These are phyloP conservation scores for Pneumocystis murina DNA, from an alignment of 1,139 yeast species.

Conservation along the genomic window DNA sequence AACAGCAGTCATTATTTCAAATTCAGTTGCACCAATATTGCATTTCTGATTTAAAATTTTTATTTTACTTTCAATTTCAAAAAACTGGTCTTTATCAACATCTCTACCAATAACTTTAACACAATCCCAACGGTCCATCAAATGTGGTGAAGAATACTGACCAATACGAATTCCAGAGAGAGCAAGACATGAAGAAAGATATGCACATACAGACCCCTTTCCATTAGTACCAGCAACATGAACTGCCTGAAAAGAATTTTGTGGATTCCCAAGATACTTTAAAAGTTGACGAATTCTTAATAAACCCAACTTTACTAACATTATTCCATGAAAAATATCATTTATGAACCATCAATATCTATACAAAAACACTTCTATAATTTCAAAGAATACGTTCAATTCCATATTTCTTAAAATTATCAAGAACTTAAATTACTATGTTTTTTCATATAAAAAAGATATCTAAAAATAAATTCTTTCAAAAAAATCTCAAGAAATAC, in stretches of 20 bases:
- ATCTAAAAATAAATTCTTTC: too few species aligned
- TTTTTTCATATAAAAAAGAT: too few species aligned
- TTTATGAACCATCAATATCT: not conserved
- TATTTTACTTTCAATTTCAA: slow-evolving; percentile 77
- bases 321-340: not conserved
- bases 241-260: slow-evolving; percentile 34
- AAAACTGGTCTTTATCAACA: slow-evolving; percentile 30
- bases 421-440: not conserved
- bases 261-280: slow-evolving; percentile 10
- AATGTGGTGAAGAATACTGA: slow-evolving; percentile 86
- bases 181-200: slow-evolving; percentile 60
- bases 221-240: slow-evolving; percentile 98
- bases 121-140: slow-evolving; percentile 84
- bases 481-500: too few species aligned
- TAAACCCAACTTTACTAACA: slow-evolving; percentile 10
- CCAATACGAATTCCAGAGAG: slow-evolving; percentile 54
- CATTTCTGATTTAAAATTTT: slow-evolving; percentile 82
- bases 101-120: slow-evolving; percentile 80
- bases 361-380: not conserved
- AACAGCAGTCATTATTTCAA: slow-evolving; percentile 56
- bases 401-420: not conserved
- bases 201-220: slow-evolving; percentile 95
- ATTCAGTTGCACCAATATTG: slow-evolving; percentile 39
- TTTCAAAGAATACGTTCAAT: not conserved
- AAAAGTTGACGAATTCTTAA: slow-evolving; percentile 8